Evolutionary conservation across 768 basidiomycete species (phyloP).

Genomic region (Lactarius deliciosus): DNA sequence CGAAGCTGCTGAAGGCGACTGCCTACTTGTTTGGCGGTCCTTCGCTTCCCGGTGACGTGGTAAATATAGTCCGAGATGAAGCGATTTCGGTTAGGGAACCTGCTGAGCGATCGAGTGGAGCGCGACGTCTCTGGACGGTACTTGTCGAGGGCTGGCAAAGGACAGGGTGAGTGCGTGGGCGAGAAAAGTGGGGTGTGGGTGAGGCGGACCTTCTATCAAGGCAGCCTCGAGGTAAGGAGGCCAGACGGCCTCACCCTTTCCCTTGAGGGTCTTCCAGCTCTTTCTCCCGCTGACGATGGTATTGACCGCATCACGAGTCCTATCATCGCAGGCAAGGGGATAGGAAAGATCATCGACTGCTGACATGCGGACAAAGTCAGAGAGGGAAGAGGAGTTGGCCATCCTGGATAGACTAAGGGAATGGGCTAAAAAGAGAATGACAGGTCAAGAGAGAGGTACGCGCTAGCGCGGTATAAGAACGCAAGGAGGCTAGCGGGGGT

Average conservation of each 20-base stretch:
- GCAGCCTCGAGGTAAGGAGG: constrained; percentile 77
- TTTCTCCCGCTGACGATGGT: constrained; percentile 68
- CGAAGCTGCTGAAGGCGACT: constrained; percentile 77
- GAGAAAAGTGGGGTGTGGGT: not conserved
- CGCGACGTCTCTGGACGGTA: constrained; percentile 72
- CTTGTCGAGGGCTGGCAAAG: constrained; percentile 56
- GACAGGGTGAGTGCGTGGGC: constrained; percentile 24
- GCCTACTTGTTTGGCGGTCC: constrained; percentile 78
- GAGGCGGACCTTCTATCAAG: constrained; percentile 62
- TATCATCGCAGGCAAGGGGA: constrained; percentile 28
- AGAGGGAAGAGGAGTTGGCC: constrained; percentile 29
- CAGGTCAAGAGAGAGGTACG: constrained; percentile 8
- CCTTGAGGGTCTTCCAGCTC: constrained; percentile 72
- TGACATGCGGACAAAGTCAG: constrained; percentile 30
- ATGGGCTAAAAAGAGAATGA: constrained; percentile 19
- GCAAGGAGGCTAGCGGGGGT: constrained; percentile 17
- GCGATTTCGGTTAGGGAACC: constrained; percentile 76
- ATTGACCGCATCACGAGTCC: constrained; percentile 55
- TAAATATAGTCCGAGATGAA: constrained; percentile 80
- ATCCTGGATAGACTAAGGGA: constrained; percentile 18
- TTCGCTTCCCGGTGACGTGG: constrained; percentile 62
- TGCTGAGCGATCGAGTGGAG: constrained; percentile 69
- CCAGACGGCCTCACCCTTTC: constrained; percentile 72
- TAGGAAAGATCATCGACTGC: constrained; percentile 29
- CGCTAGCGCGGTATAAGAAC: constrained; percentile 21